These are phyloP conservation scores for Tremella yokohamensis DNA, from an alignment of 768 basidiomycete genomes.

Conservation along the genomic window DNA sequence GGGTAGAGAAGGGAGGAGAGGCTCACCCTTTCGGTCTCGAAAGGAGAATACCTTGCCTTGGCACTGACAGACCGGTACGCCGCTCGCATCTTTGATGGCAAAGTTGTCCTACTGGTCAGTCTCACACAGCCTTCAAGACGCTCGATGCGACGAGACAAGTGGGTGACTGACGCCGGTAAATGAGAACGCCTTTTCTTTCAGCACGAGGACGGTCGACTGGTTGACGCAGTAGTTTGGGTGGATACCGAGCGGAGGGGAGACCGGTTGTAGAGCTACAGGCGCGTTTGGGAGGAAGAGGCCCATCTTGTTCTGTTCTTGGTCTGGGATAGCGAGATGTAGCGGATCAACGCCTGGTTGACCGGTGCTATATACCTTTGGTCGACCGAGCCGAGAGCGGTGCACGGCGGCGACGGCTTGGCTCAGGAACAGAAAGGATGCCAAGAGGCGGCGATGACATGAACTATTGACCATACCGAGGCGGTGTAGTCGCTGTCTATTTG, in stretches of 20 bases:
- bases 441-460: too few species aligned
- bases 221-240: slow-evolving; percentile 39
- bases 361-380: too few species aligned
- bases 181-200: slow-evolving; percentile 47
- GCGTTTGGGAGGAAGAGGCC: slow-evolving; percentile 32
- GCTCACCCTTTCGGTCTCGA: slow-evolving; percentile 45
- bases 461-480: too few species aligned
- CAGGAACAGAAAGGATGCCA: too few species aligned
- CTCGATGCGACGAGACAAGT: background rate
- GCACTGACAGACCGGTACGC: slow-evolving; percentile 35
- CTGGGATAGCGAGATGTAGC: too few species aligned
- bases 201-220: slow-evolving; percentile 39
- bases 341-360: too few species aligned
- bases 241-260: slow-evolving; percentile 43
- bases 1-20: background rate
- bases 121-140: slow-evolving; percentile 1
- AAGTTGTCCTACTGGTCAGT: slow-evolving; percentile 42
- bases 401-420: too few species aligned
- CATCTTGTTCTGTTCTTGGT: slow-evolving; percentile 22
- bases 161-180: slow-evolving; percentile 38
- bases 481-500: too few species aligned
- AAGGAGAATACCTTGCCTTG: slow-evolving; percentile 41
- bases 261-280: slow-evolving; percentile 29
- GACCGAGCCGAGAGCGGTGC: too few species aligned
- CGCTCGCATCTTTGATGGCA: slow-evolving; percentile 42